Percentiles rank a stretch among this genome's conserved stretches.
Evolutionary conservation across 225 moss, liverwort and hornwort genomes (phyloP).

Genomic region (Asterella californica): DNA sequence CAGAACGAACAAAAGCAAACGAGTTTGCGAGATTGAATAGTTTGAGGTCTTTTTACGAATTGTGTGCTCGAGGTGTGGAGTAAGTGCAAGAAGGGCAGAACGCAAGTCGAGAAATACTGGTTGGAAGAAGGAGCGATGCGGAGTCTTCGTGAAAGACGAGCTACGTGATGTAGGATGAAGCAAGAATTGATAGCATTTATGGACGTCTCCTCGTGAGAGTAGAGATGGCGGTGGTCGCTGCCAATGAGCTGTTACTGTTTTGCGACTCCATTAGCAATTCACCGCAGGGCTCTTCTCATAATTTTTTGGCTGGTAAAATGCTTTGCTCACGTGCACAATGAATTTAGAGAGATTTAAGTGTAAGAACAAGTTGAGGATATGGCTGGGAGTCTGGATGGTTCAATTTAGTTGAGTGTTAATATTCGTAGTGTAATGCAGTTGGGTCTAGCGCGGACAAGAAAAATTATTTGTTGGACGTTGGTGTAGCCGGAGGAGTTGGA

Average conservation of each 20-base stretch:
- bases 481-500: too few relatives aligned
- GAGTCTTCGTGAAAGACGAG: neutral
- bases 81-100: neutral
- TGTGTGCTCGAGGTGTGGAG: neutral
- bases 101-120: neutral
- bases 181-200: neutral
- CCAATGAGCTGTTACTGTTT: constrained; percentile 1
- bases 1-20: neutral
- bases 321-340: neutral
- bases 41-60: neutral
- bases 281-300: neutral
- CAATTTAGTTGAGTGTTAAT: neutral
- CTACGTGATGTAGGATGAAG: constrained; percentile 4
- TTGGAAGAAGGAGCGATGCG: neutral
- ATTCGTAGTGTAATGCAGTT: neutral
- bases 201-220: neutral
- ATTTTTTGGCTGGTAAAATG: neutral
- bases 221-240: constrained; percentile 20
- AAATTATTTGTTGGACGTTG: neutral
- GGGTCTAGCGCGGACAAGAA: too few relatives aligned
- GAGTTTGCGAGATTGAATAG: neutral
- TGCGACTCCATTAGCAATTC: neutral
- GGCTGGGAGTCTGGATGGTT: neutral
- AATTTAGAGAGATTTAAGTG: neutral
- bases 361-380: neutral